phyloP scores from a whole-genome alignment of 2,329 filamentous ascomycete genomes.

The Cordyceps farinosa region DNA sequence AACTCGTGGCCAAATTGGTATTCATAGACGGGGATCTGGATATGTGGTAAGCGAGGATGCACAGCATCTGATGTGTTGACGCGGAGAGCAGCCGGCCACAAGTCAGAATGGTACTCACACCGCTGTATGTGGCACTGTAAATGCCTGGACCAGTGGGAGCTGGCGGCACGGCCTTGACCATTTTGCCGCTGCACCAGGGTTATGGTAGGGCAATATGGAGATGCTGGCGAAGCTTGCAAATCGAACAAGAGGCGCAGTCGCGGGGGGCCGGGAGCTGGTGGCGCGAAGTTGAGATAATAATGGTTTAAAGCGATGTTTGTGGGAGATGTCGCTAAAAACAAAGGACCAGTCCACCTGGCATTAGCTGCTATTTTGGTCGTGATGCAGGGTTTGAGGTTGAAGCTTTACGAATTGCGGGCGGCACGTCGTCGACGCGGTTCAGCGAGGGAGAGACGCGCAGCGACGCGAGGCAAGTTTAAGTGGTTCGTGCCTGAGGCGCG shows the following conservation, averaged over 20 bases:
- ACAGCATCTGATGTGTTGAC: not conserved
- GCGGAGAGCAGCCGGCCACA: slow-evolving; percentile 3
- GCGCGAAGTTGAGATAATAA: not conserved
- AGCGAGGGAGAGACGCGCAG: slow-evolving; percentile 33
- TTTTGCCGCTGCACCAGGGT: slow-evolving; percentile 29
- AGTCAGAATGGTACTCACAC: slow-evolving; percentile 47
- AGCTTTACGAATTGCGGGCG: slow-evolving; percentile 28
- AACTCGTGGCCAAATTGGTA: slow-evolving; percentile 77
- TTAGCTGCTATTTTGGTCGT: not conserved
- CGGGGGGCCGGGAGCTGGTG: not conserved
- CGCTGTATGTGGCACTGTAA: slow-evolving; percentile 67
- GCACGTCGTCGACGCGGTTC: slow-evolving; percentile 37
- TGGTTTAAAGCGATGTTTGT: not conserved
- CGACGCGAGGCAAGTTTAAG: slow-evolving; percentile 38
- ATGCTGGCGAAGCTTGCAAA: not conserved
- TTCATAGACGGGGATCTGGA: slow-evolving; percentile 89
- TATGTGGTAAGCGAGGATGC: slow-evolving; percentile 7
- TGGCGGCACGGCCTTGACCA: slow-evolving; percentile 44
- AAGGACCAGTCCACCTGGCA: not conserved
- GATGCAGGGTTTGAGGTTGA: slow-evolving; percentile 25
- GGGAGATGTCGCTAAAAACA: not conserved
- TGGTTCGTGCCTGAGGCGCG: slow-evolving; percentile 34
- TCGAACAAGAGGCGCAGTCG: not conserved
- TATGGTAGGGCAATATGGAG: not conserved
- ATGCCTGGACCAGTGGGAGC: slow-evolving; percentile 44